Percentiles rank a stretch among this genome's conserved stretches.
These are phyloP conservation scores for Fraxinus cuspidata DNA, from an alignment of 257 asterid genomes.

Conservation along the genomic window DNA sequence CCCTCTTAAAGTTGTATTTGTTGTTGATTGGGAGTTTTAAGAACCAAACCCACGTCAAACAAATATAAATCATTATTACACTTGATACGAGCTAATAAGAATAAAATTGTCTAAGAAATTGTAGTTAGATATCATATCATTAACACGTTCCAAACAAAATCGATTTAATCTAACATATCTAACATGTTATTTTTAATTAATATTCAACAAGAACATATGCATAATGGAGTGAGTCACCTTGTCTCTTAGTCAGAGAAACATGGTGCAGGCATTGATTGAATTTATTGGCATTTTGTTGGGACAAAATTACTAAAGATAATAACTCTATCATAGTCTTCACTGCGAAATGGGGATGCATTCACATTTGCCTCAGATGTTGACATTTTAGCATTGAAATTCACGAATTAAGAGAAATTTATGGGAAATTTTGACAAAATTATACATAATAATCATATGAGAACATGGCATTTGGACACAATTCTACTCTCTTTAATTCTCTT, in stretches of 20 bases:
- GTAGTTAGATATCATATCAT: no score
- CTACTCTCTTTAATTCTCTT: neutral
- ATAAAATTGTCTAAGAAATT: no score
- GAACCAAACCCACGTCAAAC: no score
- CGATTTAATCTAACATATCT: neutral
- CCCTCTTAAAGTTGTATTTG: no score
- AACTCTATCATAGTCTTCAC: neutral
- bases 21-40: no score
- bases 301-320: neutral
- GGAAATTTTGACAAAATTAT: constrained; percentile 24
- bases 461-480: neutral
- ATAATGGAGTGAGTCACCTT: neutral
- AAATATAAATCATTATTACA: no score
- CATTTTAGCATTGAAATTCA: constrained; percentile 16
- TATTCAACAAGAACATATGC: neutral
- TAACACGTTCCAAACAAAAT: neutral
- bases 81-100: no score
- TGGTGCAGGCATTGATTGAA: constrained; percentile 1
- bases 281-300: constrained; percentile 20
- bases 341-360: constrained; percentile 5
- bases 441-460: constrained; percentile 12
- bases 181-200: neutral
- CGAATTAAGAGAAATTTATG: constrained; percentile 26
- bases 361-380: constrained; percentile 21
- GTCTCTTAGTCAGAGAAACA: neutral